Evolutionary conservation across 768 basidiomycete species (phyloP).

Genomic region (Rubroboletus pulcherrimus): DNA sequence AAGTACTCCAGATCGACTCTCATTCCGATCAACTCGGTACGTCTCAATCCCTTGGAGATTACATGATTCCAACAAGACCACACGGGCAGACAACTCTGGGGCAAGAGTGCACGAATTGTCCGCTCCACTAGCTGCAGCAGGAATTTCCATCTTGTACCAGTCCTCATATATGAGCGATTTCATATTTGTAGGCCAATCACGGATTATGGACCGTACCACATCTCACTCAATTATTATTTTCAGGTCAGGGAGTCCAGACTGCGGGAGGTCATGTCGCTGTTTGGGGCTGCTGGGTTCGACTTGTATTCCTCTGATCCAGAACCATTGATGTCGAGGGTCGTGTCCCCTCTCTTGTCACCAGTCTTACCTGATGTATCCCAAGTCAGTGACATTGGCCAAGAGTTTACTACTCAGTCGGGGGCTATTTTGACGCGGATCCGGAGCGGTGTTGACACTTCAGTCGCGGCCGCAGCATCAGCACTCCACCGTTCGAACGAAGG

Average conservation of each 20-base stretch:
- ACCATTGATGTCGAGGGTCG: slow-evolving; percentile 28
- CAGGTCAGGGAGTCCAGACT: slow-evolving; percentile 69
- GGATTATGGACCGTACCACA: neutral
- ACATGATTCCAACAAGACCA: slow-evolving; percentile 4
- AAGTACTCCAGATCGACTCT: slow-evolving; percentile 77
- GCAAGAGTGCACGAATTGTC: slow-evolving; percentile 74
- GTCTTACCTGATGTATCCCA: slow-evolving; percentile 29
- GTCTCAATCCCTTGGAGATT: slow-evolving; percentile 17
- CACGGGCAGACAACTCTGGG: slow-evolving; percentile 55
- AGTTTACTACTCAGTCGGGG: slow-evolving; percentile 33
- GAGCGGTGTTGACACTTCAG: slow-evolving; percentile 36
- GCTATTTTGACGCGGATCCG: slow-evolving; percentile 49
- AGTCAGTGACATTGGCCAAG: slow-evolving; percentile 27
- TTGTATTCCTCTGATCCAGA: slow-evolving; percentile 50
- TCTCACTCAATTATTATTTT: slow-evolving; percentile 1
- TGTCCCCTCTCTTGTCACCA: slow-evolving; percentile 32
- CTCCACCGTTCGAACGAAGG: slow-evolving; percentile 5
- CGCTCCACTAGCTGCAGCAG: slow-evolving; percentile 68
- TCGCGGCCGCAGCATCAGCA: slow-evolving; percentile 9
- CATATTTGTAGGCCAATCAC: slow-evolving; percentile 57
- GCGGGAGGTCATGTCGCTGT: slow-evolving; percentile 56
- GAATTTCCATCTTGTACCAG: slow-evolving; percentile 79
- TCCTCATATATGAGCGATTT: slow-evolving; percentile 82
- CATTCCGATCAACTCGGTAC: slow-evolving; percentile 68
- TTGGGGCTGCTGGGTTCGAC: slow-evolving; percentile 62